Evolutionary conservation across 148 eudicot species (phyloP).

Genomic region (Vaccinium macrocarpon): DNA sequence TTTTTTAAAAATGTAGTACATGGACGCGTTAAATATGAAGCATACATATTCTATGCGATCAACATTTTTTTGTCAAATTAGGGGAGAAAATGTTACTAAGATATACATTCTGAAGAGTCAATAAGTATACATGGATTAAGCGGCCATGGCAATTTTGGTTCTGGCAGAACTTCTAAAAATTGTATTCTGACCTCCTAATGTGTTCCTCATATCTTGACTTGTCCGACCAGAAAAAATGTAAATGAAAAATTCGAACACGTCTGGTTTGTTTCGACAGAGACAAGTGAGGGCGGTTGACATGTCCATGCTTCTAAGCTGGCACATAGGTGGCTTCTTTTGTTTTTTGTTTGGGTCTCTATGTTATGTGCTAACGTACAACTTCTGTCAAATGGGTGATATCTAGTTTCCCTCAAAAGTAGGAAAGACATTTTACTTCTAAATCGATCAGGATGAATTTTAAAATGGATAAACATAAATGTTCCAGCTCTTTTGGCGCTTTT

Average conservation of each 20-base stretch:
- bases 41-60: not conserved
- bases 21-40: not conserved
- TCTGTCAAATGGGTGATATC: not conserved
- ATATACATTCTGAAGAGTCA: not conserved
- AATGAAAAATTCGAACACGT: too few species aligned
- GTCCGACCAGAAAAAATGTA: too few species aligned
- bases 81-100: not conserved
- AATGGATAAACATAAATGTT: not conserved
- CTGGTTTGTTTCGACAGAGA: not conserved
- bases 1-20: not conserved
- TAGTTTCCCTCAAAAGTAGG: not conserved
- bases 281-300: not conserved
- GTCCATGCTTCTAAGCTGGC: not conserved
- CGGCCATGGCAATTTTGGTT: too few species aligned
- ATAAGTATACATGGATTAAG: too few species aligned
- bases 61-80: not conserved
- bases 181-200: too few species aligned
- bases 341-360: not conserved
- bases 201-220: too few species aligned
- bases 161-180: too few species aligned
- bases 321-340: conserved; percentile 1
- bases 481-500: not conserved
- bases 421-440: not conserved
- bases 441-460: not conserved
- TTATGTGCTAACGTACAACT: not conserved